Evolutionary conservation across 768 basidiomycete species (phyloP).

Genomic region (Kwoniella sp.): DNA sequence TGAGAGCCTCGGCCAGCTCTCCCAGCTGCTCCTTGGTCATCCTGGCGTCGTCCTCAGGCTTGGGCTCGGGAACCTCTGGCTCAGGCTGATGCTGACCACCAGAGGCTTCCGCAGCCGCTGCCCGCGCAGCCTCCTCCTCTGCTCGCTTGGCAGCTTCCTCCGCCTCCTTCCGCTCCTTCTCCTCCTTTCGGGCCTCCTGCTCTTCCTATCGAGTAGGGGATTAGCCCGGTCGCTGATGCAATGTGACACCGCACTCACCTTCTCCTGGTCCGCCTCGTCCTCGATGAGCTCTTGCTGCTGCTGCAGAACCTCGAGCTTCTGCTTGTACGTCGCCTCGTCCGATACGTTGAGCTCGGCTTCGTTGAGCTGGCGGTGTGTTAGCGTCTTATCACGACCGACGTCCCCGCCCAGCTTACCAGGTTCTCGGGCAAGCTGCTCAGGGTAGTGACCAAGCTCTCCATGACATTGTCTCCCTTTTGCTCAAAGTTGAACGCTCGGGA

Average conservation of each 20-base stretch:
- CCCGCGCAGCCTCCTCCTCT: constrained; percentile 55
- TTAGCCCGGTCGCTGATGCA: background rate
- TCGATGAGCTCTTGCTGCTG: constrained; percentile 99
- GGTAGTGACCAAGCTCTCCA: constrained; percentile 79
- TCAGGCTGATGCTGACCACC: constrained; percentile 14
- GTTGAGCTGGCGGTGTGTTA: constrained; percentile 64
- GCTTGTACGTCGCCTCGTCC: constrained; percentile 85
- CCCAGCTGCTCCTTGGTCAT: constrained; percentile 96
- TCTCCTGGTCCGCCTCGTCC: constrained; percentile 96
- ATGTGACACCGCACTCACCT: constrained; percentile 49
- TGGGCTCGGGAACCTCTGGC: constrained; percentile 7
- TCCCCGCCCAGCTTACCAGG: constrained; percentile 76
- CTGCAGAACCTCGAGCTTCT: constrained; percentile 94
- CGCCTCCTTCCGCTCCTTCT: constrained; percentile 77
- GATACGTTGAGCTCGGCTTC: constrained; percentile 97
- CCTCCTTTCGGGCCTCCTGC: constrained; percentile 62
- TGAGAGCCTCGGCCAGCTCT: constrained; percentile 86
- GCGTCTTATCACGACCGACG: background rate
- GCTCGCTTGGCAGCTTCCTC: constrained; percentile 60
- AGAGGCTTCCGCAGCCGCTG: constrained; percentile 20
- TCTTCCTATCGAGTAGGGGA: constrained; percentile 38
- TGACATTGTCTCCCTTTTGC: constrained; percentile 78
- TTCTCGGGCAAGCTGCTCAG: constrained; percentile 90
- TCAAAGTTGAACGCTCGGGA: constrained; percentile 89
- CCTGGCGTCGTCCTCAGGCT: constrained; percentile 61